Conservation (phyloP, 306 rosid species). For the Rosa rugosa region DNA sequence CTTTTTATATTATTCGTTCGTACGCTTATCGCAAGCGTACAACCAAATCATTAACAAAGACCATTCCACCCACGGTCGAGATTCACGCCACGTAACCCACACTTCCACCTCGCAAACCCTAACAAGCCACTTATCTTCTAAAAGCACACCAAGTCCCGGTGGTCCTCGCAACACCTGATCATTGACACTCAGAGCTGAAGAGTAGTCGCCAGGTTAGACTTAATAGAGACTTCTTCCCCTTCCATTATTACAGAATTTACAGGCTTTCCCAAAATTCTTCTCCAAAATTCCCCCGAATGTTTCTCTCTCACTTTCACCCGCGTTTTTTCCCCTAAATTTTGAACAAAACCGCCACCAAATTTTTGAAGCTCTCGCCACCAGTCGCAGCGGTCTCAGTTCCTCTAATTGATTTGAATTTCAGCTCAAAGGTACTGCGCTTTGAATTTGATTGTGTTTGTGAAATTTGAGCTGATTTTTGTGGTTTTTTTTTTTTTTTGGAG, state of each 20-base stretch:
- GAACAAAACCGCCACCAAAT: background rate
- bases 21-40: no score
- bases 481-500: background rate
- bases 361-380: background rate
- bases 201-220: constrained; percentile 59
- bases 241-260: constrained; percentile 14
- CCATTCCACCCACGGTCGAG: constrained; percentile 39
- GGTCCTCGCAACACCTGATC: constrained; percentile 28
- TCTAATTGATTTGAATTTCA: constrained; percentile 2
- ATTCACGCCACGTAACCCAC: background rate
- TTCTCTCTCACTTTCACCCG: constrained; percentile 28
- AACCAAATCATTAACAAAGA: background rate
- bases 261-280: background rate
- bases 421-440: constrained; percentile 1
- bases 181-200: background rate
- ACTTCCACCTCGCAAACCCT: background rate
- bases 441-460: constrained; percentile 8
- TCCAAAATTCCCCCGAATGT: constrained; percentile 29
- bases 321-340: background rate
- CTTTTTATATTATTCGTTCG: no score
- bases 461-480: constrained; percentile 30
- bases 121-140: background rate
- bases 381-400: background rate
- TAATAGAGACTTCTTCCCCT: constrained; percentile 16
- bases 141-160: background rate